These are phyloP conservation scores for Euphorbia pulcherrima DNA, from an alignment of 345 rosid genomes.

Conservation along the genomic window DNA sequence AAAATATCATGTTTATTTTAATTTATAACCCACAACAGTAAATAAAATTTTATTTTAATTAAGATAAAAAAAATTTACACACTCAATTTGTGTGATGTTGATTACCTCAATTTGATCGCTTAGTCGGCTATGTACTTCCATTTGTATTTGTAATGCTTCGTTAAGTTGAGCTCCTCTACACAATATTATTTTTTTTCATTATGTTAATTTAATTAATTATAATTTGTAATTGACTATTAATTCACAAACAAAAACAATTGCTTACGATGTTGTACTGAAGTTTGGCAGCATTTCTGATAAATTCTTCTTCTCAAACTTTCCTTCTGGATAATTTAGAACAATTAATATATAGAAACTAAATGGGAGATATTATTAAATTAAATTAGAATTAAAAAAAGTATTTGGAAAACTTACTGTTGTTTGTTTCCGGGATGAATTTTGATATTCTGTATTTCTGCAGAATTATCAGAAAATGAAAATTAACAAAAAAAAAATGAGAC, in stretches of 20 bases:
- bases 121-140: conserved; percentile 37
- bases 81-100: too few species aligned
- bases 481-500: background rate
- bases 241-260: background rate
- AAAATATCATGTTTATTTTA: background rate
- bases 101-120: conserved; percentile 44
- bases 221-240: background rate
- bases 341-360: background rate
- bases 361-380: background rate
- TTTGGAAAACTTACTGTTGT: conserved; percentile 32
- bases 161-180: conserved; percentile 51
- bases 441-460: conserved; percentile 63
- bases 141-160: conserved; percentile 48
- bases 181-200: background rate
- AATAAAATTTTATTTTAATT: background rate
- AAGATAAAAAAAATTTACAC: too few species aligned
- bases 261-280: conserved; percentile 50
- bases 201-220: background rate
- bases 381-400: background rate
- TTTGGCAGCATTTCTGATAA: conserved; percentile 55
- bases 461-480: background rate
- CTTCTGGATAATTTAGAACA: conserved; percentile 25
- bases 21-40: too few species aligned
- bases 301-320: conserved; percentile 47
- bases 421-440: conserved; percentile 49